phyloP scores from a whole-genome alignment of 176 grass and related monocot genomes.

The Raddia guianensis region DNA sequence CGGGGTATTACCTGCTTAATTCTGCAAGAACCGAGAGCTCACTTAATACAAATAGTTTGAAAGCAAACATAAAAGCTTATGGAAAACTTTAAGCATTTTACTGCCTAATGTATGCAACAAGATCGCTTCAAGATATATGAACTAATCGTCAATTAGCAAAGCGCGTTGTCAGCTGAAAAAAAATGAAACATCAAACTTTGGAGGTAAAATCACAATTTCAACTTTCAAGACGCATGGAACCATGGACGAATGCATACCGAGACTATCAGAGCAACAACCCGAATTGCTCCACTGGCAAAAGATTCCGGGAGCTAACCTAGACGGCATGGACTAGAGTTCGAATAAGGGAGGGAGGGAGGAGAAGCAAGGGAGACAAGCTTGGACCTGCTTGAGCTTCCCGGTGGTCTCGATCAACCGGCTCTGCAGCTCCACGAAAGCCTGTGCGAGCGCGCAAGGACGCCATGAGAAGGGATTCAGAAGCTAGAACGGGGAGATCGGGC shows the following conservation, averaged over 20 bases:
- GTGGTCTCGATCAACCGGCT: slow-evolving; percentile 67
- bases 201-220: neutral
- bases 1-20: neutral
- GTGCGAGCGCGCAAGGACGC: neutral
- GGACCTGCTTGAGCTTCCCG: slow-evolving; percentile 85
- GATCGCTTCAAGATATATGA: neutral
- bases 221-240: neutral
- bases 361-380: neutral
- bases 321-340: neutral
- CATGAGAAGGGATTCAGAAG: neutral
- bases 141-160: neutral
- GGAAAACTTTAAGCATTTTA: neutral
- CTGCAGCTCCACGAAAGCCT: slow-evolving; percentile 96
- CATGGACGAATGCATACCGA: neutral
- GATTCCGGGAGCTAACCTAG: slow-evolving; percentile 3
- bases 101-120: neutral
- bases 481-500: neutral
- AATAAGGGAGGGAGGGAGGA: neutral
- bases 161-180: neutral
- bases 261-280: neutral
- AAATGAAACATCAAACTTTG: neutral
- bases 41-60: neutral
- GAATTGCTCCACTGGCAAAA: neutral
- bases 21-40: slow-evolving; percentile 5
- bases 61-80: neutral